Base-by-base conservation (phyloP, 176 grass and related monocot species). In the Musa beccarii region DNA sequence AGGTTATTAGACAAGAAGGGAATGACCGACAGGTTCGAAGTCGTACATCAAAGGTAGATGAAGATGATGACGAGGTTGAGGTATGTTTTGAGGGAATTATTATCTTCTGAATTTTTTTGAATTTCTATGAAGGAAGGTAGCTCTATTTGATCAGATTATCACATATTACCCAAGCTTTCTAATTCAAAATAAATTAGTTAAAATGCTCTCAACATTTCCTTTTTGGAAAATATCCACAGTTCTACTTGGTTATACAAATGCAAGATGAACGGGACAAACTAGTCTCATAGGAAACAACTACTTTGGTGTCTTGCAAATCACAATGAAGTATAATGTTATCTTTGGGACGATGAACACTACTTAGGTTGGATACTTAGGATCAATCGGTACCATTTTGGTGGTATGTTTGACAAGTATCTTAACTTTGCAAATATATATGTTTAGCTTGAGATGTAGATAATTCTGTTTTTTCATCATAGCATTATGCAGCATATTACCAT, bases 11-110 rank as follows among this genome's bases (percentile, higher is more conserved):
- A 71, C 51, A 22, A 14, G 76, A 67, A 11, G 52, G 62, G 76
- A 76, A 76, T 54, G 77, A 28, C 26, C 81, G 75, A 76, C 81
- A 79, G 75, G 86, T 96, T 22, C 80, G 79, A 21, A 77, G 66
- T 52, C 76, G 80, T 69, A 79, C 79, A 22, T 79, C 78, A 75
- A 81, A 86, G 9, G 59, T 76, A 13, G 79, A 96, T 34, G 84
- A 96, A 23, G 77, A 91, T 53, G 83, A 76, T n/a, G 75, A 79
- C 51, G 62, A 73, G 71, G 77, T 73, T 78, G 85, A 96, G 71
- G 84, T 88, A 86, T 75, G 76, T 28, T 74, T 66, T 76, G 75
- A 70, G 0, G 67, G 28, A 71, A 65, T 9, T 49, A 76, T 66
- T 1, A 24, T 26, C 7, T 9, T 26, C 23, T 66, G 6, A 9